These are phyloP conservation scores for Pseudohyphozyma bogoriensis DNA, from an alignment of 768 basidiomycete genomes.

Conservation along the genomic window DNA sequence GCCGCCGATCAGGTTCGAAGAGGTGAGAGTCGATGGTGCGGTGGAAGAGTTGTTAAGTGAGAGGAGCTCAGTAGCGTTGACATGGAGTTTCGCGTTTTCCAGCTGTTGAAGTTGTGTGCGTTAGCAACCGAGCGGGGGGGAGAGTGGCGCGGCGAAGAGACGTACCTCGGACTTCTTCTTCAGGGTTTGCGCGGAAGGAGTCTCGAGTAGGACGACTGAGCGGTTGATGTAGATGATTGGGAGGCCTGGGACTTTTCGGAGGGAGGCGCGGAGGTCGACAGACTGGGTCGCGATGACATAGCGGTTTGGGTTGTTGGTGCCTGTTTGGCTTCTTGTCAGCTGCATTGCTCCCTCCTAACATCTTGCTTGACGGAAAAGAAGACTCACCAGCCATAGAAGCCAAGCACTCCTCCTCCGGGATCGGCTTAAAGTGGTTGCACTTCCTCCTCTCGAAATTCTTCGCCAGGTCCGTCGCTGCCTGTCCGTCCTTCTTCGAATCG, in stretches of 20 bases:
- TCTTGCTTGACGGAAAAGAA: neutral
- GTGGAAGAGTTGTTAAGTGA: constrained; percentile 12
- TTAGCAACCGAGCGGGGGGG: neutral
- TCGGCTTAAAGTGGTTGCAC: constrained; percentile 79
- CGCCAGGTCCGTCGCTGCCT: constrained; percentile 73
- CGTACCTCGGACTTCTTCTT: constrained; percentile 54
- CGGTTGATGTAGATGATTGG: constrained; percentile 84
- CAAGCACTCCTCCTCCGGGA: constrained; percentile 69
- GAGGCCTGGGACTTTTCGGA: constrained; percentile 68
- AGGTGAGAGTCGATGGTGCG: constrained; percentile 10
- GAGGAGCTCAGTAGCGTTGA: constrained; percentile 40
- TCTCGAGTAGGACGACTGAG: constrained; percentile 85
- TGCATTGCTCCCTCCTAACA: neutral
- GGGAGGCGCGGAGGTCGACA: constrained; percentile 53
- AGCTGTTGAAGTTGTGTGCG: constrained; percentile 34
- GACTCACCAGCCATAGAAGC: constrained; percentile 63
- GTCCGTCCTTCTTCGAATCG: constrained; percentile 46
- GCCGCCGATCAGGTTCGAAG: constrained; percentile 1
- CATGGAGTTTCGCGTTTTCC: constrained; percentile 57
- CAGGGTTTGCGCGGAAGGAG: constrained; percentile 69
- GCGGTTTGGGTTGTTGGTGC: constrained; percentile 77
- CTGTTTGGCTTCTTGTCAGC: too few species aligned
- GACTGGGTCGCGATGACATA: constrained; percentile 84
- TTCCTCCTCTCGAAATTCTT: constrained; percentile 86
- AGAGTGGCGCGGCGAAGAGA: neutral